Evolutionary conservation across 2,329 filamentous ascomycete genomes (phyloP).

Genomic region (Lasiodiplodia citricola): DNA sequence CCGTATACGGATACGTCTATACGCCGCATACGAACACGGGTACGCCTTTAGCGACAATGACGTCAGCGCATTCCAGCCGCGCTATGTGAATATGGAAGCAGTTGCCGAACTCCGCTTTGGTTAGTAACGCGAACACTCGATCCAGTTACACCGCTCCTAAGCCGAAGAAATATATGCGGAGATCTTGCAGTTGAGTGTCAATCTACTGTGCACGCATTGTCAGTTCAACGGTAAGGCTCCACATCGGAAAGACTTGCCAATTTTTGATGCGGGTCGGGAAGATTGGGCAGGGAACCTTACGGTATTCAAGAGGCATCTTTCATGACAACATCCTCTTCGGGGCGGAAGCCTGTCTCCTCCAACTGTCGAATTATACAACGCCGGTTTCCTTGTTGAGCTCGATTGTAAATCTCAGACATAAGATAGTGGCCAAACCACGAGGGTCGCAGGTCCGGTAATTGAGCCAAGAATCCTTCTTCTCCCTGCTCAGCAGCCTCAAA

Average conservation of each 20-base stretch:
- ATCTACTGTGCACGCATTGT: too few species aligned
- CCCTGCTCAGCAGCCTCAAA: neutral
- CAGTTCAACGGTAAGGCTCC: too few species aligned
- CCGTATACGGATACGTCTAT: slow-evolving; percentile 1
- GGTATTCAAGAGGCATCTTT: too few species aligned
- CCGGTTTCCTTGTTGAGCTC: neutral
- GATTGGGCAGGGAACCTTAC: too few species aligned
- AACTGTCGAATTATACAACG: neutral
- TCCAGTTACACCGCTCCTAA: neutral
- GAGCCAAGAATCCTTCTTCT: neutral
- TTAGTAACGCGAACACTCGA: neutral
- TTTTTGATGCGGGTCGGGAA: too few species aligned
- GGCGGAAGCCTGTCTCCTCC: neutral
- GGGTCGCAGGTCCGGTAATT: neutral
- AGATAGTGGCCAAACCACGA: neutral
- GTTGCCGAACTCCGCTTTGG: neutral
- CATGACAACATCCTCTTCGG: neutral
- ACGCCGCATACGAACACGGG: neutral
- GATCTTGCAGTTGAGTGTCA: too few species aligned
- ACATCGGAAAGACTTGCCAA: too few species aligned
- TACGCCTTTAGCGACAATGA: neutral
- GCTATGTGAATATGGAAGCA: neutral
- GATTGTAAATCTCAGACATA: neutral
- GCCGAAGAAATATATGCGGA: neutral
- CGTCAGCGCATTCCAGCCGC: neutral